Conservation (phyloP, 257 asterid species). For the Oldenlandia corymbosa region DNA sequence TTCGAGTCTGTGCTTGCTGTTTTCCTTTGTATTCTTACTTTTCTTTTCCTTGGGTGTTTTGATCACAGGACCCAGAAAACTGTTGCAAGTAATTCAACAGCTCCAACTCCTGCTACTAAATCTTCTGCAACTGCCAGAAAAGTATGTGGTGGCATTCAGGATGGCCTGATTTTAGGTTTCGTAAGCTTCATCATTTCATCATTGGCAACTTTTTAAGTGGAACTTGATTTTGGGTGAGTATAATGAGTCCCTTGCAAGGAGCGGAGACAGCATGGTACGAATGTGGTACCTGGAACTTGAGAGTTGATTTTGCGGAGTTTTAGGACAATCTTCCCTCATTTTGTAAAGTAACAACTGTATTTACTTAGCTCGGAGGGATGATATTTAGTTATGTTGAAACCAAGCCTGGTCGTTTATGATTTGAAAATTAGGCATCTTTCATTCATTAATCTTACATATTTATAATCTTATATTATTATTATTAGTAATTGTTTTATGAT, state of each 20-base stretch:
- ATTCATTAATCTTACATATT: too few relatives aligned
- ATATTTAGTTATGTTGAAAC: not conserved
- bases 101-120: conserved; percentile 33
- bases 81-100: conserved; percentile 37
- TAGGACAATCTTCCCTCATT: conserved; percentile 11
- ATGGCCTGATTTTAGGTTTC: conserved; percentile 34
- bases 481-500: too few relatives aligned
- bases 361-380: conserved; percentile 8
- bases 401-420: not conserved
- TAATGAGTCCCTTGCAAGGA: not conserved
- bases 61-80: conserved; percentile 56
- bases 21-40: too few relatives aligned
- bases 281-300: not conserved
- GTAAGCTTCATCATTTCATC: conserved; percentile 33
- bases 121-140: conserved; percentile 35
- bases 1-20: not conserved
- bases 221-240: not conserved
- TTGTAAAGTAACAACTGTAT: conserved; percentile 12
- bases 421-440: too few relatives aligned
- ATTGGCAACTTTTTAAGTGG: not conserved
- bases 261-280: not conserved
- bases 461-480: too few relatives aligned
- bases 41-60: not conserved
- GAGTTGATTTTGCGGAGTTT: not conserved
- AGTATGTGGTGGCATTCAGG: conserved; percentile 19